These are phyloP conservation scores for Paratinospora sagittata DNA, from an alignment of 164 flowering plant genomes.

Conservation along the genomic window DNA sequence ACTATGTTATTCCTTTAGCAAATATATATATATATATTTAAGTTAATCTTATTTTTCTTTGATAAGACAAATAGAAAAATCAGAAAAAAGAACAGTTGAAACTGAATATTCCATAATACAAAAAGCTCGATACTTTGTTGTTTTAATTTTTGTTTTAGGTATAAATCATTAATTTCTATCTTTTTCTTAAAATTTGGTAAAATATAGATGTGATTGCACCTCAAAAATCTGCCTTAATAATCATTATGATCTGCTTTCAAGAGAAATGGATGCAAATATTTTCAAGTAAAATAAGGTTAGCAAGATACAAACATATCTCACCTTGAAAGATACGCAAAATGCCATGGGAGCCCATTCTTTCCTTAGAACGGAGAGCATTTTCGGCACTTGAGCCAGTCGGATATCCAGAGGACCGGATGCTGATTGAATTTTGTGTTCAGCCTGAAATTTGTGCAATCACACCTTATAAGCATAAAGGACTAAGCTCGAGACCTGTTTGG, in stretches of 20 bases:
- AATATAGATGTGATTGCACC: neutral
- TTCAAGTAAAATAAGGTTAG: neutral
- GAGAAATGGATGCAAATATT: neutral
- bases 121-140: neutral
- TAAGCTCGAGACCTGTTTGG: too few relatives aligned
- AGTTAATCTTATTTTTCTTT: too few relatives aligned
- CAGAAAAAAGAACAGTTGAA: neutral
- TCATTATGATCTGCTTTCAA: neutral
- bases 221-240: neutral
- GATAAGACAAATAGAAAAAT: neutral
- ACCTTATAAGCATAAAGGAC: neutral
- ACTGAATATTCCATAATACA: neutral
- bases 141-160: too few relatives aligned
- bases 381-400: slow-evolving; percentile 81
- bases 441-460: slow-evolving; percentile 27
- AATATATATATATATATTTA: too few relatives aligned
- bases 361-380: slow-evolving; percentile 75
- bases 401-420: slow-evolving; percentile 84
- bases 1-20: too few relatives aligned
- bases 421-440: slow-evolving; percentile 91
- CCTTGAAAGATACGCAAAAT: slow-evolving; percentile 87
- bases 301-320: slow-evolving; percentile 19
- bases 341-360: slow-evolving; percentile 79
- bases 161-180: neutral
- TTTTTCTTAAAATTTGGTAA: neutral